phyloP scores from a whole-genome alignment of 306 rosid species.

The Arachis stenosperma region DNA sequence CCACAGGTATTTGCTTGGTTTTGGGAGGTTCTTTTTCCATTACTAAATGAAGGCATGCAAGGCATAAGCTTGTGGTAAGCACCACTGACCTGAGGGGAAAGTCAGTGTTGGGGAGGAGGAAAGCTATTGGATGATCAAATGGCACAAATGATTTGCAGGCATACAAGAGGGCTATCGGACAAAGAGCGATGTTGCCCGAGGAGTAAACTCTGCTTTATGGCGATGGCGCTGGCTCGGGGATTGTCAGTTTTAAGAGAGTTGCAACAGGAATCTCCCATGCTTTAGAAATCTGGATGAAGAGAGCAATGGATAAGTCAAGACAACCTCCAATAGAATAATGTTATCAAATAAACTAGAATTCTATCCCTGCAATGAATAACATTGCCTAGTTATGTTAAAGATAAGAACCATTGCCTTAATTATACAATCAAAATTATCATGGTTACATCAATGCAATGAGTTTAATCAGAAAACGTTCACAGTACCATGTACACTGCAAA shows the following conservation, averaged over 20 bases:
- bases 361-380: neutral
- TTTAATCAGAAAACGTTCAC: no score
- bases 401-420: neutral
- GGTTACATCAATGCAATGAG: no score
- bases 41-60: conserved; percentile 73
- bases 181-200: conserved; percentile 82
- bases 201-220: conserved; percentile 83
- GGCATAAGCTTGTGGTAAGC: conserved; percentile 69
- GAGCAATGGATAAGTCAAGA: no score
- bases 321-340: conserved; percentile 30
- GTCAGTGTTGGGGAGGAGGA: conserved; percentile 79
- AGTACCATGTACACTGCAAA: neutral
- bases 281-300: conserved; percentile 42
- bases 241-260: conserved; percentile 74
- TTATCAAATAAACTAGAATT: conserved; percentile 21
- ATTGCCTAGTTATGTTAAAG: neutral
- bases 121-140: conserved; percentile 68
- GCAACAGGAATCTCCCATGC: conserved; percentile 73
- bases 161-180: conserved; percentile 78
- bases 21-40: conserved; percentile 85
- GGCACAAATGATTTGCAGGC: conserved; percentile 77
- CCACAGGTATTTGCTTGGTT: conserved; percentile 72
- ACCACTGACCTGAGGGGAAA: conserved; percentile 87
- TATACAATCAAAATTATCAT: neutral
- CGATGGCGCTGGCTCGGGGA: conserved; percentile 77